These are phyloP conservation scores for Glonium stellatum DNA, from an alignment of 495 filamentous ascomycete genomes.

Conservation along the genomic window DNA sequence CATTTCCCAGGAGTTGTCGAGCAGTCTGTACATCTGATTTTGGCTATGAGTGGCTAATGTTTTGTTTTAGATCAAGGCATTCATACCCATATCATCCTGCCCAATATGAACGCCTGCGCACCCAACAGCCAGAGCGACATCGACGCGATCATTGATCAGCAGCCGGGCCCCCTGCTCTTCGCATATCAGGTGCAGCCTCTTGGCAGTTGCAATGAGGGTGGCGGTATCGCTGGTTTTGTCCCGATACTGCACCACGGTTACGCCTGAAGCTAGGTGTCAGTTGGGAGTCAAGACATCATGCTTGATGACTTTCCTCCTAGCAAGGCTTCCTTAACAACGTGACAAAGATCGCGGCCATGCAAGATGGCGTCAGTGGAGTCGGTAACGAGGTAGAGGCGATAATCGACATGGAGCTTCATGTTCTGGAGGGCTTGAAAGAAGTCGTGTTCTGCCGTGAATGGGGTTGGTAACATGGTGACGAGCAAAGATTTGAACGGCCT, in stretches of 20 bases:
- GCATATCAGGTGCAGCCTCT: slow-evolving; percentile 62
- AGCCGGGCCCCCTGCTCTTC: slow-evolving; percentile 64
- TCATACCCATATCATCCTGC: slow-evolving; percentile 83
- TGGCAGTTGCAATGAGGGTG: slow-evolving; percentile 62
- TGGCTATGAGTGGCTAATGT: not conserved
- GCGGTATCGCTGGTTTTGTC: slow-evolving; percentile 81
- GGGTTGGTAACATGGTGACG: no score
- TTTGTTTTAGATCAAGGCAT: not conserved
- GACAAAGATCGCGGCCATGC: slow-evolving; percentile 57
- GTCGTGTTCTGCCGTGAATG: no score
- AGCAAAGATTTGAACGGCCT: no score
- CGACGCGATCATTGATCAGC: slow-evolving; percentile 91
- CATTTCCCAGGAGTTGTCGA: slow-evolving; percentile 61
- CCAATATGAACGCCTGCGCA: slow-evolving; percentile 92
- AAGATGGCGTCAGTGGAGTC: slow-evolving; percentile 80
- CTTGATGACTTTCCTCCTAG: slow-evolving; percentile 51
- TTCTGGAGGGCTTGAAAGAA: no score
- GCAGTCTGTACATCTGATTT: slow-evolving; percentile 54
- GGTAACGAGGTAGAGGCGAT: slow-evolving; percentile 82
- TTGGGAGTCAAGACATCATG: slow-evolving; percentile 7
- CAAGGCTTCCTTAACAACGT: slow-evolving; percentile 69
- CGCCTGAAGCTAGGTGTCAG: slow-evolving; percentile 44
- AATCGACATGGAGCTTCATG: slow-evolving; percentile 41
- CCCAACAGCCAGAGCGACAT: slow-evolving; percentile 77
- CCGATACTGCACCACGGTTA: slow-evolving; percentile 81